phyloP scores from a whole-genome alignment of 169 alveolate genomes.

The Plasmodium vivax region DNA sequence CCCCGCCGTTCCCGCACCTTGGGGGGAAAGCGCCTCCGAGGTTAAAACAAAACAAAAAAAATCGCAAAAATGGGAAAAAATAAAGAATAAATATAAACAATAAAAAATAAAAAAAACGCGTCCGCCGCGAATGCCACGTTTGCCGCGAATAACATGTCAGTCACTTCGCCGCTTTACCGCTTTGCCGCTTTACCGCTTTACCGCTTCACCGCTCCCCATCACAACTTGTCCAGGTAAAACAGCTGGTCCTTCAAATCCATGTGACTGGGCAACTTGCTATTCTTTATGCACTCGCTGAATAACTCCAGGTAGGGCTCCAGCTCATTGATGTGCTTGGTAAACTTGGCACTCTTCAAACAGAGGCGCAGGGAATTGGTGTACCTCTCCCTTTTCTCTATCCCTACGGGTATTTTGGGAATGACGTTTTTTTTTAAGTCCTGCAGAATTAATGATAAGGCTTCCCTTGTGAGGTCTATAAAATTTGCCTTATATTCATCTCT shows the following conservation, averaged over 20 bases:
- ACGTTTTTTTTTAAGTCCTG: conserved; percentile 68
- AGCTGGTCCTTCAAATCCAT: conserved; percentile 53
- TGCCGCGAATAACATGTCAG: background rate
- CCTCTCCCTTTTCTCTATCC: conserved; percentile 68
- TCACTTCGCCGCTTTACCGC: background rate
- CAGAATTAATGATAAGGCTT: conserved; percentile 48
- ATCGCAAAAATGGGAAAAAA: background rate
- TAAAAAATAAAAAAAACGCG: background rate
- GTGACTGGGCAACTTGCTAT: conserved; percentile 49
- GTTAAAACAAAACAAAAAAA: background rate
- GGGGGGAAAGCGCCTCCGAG: background rate
- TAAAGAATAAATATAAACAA: too few relatives aligned
- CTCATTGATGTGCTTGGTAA: conserved; percentile 50
- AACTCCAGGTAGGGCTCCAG: conserved; percentile 65
- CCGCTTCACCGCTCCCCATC: background rate
- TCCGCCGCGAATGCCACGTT: background rate
- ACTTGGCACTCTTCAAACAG: conserved; percentile 61
- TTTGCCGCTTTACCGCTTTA: background rate
- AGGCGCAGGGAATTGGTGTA: conserved; percentile 48
- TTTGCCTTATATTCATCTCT: conserved; percentile 39
- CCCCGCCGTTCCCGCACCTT: background rate
- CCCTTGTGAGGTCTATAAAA: conserved; percentile 66
- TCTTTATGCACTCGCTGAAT: conserved; percentile 66
- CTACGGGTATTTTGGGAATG: conserved; percentile 62
- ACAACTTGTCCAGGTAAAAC: conserved; percentile 53